These are phyloP conservation scores for Ophiognomonia clavigignenti-juglandacearum DNA, from an alignment of 2,329 filamentous ascomycete species.

Conservation along the genomic window DNA sequence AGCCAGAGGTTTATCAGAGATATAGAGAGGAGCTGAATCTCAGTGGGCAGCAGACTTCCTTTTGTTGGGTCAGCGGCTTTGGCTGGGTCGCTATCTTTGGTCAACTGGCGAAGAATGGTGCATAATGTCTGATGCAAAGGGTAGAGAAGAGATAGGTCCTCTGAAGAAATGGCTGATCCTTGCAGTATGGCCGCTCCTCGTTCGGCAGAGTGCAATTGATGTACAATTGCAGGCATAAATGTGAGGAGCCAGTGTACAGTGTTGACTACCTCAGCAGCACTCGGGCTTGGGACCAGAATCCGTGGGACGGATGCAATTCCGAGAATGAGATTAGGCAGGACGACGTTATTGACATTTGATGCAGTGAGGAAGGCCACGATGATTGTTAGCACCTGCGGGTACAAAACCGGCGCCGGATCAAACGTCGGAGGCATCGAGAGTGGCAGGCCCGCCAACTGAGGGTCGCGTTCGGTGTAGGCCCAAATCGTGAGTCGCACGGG, in stretches of 20 bases:
- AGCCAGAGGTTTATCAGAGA: conserved; percentile 77
- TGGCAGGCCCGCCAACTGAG: conserved; percentile 25
- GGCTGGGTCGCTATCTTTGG: conserved; percentile 63
- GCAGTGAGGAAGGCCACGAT: conserved; percentile 73
- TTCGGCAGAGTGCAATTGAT: conserved; percentile 23
- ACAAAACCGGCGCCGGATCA: conserved; percentile 87
- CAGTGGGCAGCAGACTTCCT: conserved; percentile 80
- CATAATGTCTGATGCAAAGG: conserved; percentile 78
- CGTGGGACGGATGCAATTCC: conserved; percentile 72
- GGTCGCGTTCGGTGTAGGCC: conserved; percentile 34
- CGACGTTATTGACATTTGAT: conserved; percentile 50
- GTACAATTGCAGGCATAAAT: conserved; percentile 59
- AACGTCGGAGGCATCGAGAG: conserved; percentile 67
- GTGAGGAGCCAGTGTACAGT: conserved; percentile 76
- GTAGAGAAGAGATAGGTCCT: conserved; percentile 50
- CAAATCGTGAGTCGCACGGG: conserved; percentile 54
- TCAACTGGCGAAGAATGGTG: conserved; percentile 69
- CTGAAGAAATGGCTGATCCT: conserved; percentile 17
- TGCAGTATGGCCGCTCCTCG: conserved; percentile 19
- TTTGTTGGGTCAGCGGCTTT: conserved; percentile 34
- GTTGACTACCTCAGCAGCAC: conserved; percentile 53
- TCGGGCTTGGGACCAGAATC: conserved; percentile 62
- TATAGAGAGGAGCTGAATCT: conserved; percentile 81
- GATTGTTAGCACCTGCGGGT: conserved; percentile 72
- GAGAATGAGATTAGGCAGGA: conserved; percentile 79